Conservation (phyloP, 176 grass and related monocot genomes). For the Pontederia crassipes region DNA sequence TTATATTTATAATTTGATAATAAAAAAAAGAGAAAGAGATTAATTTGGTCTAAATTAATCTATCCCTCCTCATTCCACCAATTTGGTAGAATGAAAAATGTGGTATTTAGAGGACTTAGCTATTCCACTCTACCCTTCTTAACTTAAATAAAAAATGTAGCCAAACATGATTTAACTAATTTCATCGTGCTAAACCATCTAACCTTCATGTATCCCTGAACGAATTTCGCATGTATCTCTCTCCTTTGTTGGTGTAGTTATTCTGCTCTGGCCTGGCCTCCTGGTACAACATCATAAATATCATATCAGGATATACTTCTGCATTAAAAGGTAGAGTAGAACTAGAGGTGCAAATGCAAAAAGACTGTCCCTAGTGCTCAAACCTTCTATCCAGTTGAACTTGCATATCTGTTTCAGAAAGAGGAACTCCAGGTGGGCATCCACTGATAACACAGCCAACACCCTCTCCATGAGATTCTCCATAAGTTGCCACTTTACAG, state of each 20-base stretch:
- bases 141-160: too few species aligned
- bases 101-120: too few species aligned
- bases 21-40: too few species aligned
- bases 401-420: slow-evolving; percentile 81
- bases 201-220: slow-evolving; percentile 74
- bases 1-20: too few species aligned
- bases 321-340: not conserved
- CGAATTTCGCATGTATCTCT: slow-evolving; percentile 89
- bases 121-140: too few species aligned
- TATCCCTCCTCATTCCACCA: too few species aligned
- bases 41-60: too few species aligned
- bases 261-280: slow-evolving; percentile 92
- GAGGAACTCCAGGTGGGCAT: slow-evolving; percentile 77
- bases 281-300: slow-evolving; percentile 32
- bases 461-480: slow-evolving; percentile 89
- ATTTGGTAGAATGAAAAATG: too few species aligned
- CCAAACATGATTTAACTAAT: too few species aligned
- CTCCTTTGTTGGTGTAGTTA: slow-evolving; percentile 94
- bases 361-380: not conserved
- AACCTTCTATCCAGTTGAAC: slow-evolving; percentile 85
- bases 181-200: not conserved
- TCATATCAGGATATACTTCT: not conserved
- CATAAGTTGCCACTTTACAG: slow-evolving; percentile 84
- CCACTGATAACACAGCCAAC: slow-evolving; percentile 90
- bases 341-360: not conserved